A percentile compares a stretch with the other conserved stretches of the same genome.
These are phyloP conservation scores for Lachancea fermentati DNA, from an alignment of 805 yeast species.

Conservation along the genomic window DNA sequence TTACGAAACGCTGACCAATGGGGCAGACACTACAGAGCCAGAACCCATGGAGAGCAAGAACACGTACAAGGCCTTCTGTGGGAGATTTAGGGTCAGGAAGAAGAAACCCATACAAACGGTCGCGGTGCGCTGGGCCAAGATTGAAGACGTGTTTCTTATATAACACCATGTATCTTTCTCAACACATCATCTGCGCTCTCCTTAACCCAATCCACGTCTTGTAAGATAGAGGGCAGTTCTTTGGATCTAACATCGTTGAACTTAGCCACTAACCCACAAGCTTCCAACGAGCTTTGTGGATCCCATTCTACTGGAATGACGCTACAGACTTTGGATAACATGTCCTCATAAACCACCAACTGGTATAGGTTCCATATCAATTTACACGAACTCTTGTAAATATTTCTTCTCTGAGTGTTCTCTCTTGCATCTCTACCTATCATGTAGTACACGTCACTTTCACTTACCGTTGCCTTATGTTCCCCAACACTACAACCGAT, in stretches of 20 bases:
- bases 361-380: constrained; percentile 13
- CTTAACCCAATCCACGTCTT: constrained; percentile 31
- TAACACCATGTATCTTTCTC: constrained; percentile 28
- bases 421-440: constrained; percentile 6
- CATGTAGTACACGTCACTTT: constrained; percentile 2
- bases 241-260: constrained; percentile 6
- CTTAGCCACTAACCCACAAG: constrained; percentile 9
- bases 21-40: constrained; percentile 8
- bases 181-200: constrained; percentile 33
- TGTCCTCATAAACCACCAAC: constrained; percentile 10
- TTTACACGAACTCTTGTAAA: constrained; percentile 12
- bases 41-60: neutral
- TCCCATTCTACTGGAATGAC: constrained; percentile 12
- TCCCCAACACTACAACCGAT: constrained; percentile 9
- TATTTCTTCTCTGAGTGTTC: constrained; percentile 6
- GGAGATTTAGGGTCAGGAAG: neutral
- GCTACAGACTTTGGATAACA: constrained; percentile 9
- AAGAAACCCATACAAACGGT: constrained; percentile 6
- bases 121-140: constrained; percentile 8
- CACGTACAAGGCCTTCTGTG: neutral
- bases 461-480: constrained; percentile 5
- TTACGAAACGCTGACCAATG: constrained; percentile 10
- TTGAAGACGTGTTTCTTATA: constrained; percentile 8
- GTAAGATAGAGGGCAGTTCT: constrained; percentile 7
- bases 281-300: constrained; percentile 9